phyloP scores from a whole-genome alignment of 768 basidiomycete genomes.

The Paxillus involutus region DNA sequence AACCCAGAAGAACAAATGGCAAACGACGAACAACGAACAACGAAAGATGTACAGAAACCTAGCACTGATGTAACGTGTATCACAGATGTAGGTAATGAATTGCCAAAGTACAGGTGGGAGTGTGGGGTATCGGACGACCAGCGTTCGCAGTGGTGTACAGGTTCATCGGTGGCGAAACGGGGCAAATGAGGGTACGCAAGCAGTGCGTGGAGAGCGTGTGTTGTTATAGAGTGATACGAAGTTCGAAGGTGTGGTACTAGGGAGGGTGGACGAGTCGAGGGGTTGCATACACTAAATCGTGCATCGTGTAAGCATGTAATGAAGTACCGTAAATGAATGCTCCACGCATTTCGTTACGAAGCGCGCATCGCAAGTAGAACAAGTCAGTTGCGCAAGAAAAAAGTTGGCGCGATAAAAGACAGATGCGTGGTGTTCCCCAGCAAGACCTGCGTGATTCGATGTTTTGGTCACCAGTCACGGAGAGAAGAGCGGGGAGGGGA shows the following conservation, averaged over 20 bases:
- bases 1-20: conserved; percentile 5
- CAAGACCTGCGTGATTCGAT: conserved; percentile 1
- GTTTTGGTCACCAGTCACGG: conserved; percentile 19
- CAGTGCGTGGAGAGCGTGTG: background rate
- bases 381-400: background rate
- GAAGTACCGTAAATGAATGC: background rate
- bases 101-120: conserved; percentile 2
- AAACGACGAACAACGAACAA: conserved; percentile 7
- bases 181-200: background rate
- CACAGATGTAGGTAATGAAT: conserved; percentile 10
- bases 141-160: conserved; percentile 21
- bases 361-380: background rate
- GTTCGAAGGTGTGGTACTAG: background rate
- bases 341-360: background rate
- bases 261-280: background rate
- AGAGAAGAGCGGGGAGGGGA: conserved; percentile 20
- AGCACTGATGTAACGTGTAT: conserved; percentile 9
- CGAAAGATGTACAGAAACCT: conserved; percentile 5
- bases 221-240: background rate
- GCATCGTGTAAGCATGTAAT: background rate
- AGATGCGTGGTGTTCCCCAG: background rate
- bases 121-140: conserved; percentile 29
- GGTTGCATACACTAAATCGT: no score
- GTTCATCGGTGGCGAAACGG: background rate
- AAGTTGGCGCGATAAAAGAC: background rate